A percentile compares a stretch with the other conserved stretches of the same genome.
phyloP scores from a whole-genome alignment of 2,329 filamentous ascomycete genomes.

The Lasiodiplodia hormozganensis region DNA sequence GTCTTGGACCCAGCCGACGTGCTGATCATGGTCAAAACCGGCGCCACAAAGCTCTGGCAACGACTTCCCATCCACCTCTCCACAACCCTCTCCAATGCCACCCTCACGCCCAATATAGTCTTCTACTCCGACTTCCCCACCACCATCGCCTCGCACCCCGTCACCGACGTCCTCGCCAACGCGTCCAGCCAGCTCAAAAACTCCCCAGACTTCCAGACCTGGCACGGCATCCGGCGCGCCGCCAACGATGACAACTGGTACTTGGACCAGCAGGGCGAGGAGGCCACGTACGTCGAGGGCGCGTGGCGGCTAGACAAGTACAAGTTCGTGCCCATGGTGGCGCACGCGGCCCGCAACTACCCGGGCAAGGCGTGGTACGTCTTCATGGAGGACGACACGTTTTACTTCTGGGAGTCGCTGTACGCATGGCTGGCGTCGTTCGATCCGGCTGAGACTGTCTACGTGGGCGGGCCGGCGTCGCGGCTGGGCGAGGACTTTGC shows the following conservation, averaged over 20 bases:
- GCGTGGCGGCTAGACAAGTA: slow-evolving; percentile 65
- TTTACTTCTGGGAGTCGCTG: slow-evolving; percentile 48
- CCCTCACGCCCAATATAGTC: slow-evolving; percentile 53
- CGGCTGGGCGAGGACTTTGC: slow-evolving; percentile 43
- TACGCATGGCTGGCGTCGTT: slow-evolving; percentile 49
- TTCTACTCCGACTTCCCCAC: slow-evolving; percentile 67
- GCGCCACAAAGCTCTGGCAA: slow-evolving; percentile 2
- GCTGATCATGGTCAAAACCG: slow-evolving; percentile 19
- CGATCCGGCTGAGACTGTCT: slow-evolving; percentile 45
- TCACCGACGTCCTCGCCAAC: slow-evolving; percentile 55
- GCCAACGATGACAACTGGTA: background rate
- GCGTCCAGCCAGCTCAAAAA: slow-evolving; percentile 49
- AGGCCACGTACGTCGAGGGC: slow-evolving; percentile 49
- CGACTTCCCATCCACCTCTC: background rate
- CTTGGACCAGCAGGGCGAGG: slow-evolving; percentile 43
- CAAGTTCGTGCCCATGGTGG: slow-evolving; percentile 64
- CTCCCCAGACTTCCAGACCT: slow-evolving; percentile 57
- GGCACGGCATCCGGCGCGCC: slow-evolving; percentile 46
- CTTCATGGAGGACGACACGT: slow-evolving; percentile 48
- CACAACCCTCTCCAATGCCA: background rate
- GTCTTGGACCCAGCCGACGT: background rate
- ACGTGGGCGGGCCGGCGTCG: slow-evolving; percentile 50
- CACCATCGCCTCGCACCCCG: slow-evolving; percentile 56
- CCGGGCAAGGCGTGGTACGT: slow-evolving; percentile 45
- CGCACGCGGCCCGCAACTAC: slow-evolving; percentile 52